Evolutionary conservation across 345 rosid genomes (phyloP).

Genomic region (Brassica carinata): DNA sequence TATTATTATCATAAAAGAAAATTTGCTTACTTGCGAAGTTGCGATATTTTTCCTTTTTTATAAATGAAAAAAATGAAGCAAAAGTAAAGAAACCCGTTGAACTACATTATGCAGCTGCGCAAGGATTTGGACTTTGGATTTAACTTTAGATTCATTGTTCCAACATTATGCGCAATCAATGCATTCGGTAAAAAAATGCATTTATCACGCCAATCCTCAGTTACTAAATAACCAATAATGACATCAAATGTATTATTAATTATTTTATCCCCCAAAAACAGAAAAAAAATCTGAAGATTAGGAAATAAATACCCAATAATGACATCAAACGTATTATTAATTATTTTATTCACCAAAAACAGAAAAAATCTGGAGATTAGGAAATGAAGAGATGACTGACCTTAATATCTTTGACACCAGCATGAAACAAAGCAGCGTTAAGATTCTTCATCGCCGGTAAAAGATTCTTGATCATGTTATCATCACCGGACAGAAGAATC

Average conservation of each 20-base stretch:
- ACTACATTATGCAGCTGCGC: background rate
- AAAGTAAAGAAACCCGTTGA: background rate
- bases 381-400: slow-evolving; percentile 34
- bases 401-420: slow-evolving; percentile 65
- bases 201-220: slow-evolving; percentile 16
- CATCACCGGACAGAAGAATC: slow-evolving; percentile 49
- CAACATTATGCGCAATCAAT: slow-evolving; percentile 18
- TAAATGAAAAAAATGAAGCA: background rate
- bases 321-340: background rate
- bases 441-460: slow-evolving; percentile 71
- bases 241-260: background rate
- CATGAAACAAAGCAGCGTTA: slow-evolving; percentile 53
- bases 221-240: background rate
- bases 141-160: background rate
- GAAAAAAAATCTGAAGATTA: background rate
- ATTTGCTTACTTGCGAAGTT: no score
- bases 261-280: background rate
- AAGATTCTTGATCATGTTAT: slow-evolving; percentile 50
- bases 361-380: background rate
- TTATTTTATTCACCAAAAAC: background rate
- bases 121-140: background rate
- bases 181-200: background rate
- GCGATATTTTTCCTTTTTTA: background rate
- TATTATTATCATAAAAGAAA: no score
- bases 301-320: background rate